Base-by-base conservation (phyloP, 148 eudicot genomes). In the Persicaria maculosa region DNA sequence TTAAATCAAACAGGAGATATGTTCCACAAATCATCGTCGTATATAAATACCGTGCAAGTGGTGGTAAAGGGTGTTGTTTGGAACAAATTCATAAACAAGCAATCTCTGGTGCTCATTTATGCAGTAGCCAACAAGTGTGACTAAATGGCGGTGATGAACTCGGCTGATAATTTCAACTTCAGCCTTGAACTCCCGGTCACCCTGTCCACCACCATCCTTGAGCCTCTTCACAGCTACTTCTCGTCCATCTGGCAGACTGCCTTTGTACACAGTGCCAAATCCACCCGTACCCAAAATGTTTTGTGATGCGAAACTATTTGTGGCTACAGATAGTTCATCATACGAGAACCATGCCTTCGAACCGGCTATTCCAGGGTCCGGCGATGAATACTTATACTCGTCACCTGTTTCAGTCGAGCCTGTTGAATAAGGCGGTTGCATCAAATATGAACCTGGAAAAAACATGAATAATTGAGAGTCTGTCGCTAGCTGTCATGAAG, bases 101-200 rank as follows among this genome's bases (percentile, higher is more conserved):
- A 92, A 71, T 80, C 91, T 88, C 52, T 95, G 91, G 61, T 84
- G 71, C 59, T 92, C 93, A 25, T 91, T 80, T 52, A 92, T 90
- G 83, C 98, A 95, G 82, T 95, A 95, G 68, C 98, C 98, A 55
- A 92, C 98, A 77, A 95, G 93, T 20, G 96, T 81, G 74, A 95
- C 98, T 87, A 95, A 82, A 86, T 95, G 85, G 61, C 96, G 93
- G 78, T 95, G 98, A 75, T 95, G 98, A 17, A 95, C 91, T 73
- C 97, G 84, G 79, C 97, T 92, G 79, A 95, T 92, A 76, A 92
- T 95, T 78, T 92, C 98, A 75, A 95, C 98, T 86, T 95, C 98
- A 43, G 98, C 98, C 76, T 86, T 85, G 70, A 95, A 95, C 72
- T 95, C 98, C 9, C 97, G 96, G 77, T 92, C 98, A 47, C 98